phyloP scores from a whole-genome alignment of 257 asterid genomes.

The Capsicum chinense region DNA sequence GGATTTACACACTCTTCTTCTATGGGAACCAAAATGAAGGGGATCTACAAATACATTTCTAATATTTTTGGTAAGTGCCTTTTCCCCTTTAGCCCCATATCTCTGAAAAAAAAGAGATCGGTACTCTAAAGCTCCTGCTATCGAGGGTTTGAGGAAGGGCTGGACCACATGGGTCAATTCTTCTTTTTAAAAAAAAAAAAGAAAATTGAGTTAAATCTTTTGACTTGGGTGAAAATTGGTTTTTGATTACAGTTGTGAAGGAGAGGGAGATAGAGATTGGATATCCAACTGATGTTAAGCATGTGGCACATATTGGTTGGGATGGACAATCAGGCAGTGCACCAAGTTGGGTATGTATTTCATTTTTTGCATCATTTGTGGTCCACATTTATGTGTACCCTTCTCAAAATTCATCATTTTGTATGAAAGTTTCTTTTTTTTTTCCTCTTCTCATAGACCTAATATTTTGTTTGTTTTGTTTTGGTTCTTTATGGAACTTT shows the following conservation, averaged over 20 bases:
- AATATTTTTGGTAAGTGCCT: constrained; percentile 62
- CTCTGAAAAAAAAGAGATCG: no score
- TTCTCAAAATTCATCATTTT: not conserved
- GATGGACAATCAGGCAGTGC: constrained; percentile 77
- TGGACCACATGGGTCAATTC: no score
- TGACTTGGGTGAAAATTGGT: not conserved
- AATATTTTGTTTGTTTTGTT: constrained; percentile 9
- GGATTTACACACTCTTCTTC: constrained; percentile 24
- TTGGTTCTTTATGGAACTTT: not conserved
- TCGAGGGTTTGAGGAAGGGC: no score
- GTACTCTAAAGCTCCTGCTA: no score
- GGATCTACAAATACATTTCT: constrained; percentile 73
- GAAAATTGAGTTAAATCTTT: not conserved
- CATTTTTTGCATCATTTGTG: not conserved
- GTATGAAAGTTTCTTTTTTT: not conserved
- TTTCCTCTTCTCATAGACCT: not conserved
- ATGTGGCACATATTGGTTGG: constrained; percentile 94
- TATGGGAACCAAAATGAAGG: constrained; percentile 77
- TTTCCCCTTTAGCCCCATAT: not conserved
- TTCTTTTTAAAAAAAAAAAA: no score
- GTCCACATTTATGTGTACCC: not conserved
- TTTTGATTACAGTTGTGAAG: constrained; percentile 47
- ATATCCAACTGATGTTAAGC: constrained; percentile 84
- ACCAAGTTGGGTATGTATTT: constrained; percentile 78
- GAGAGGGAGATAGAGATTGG: constrained; percentile 90